Base-by-base conservation (phyloP, 371 early-diverging fungal genomes). In the Rhizopus stolonifer region DNA sequence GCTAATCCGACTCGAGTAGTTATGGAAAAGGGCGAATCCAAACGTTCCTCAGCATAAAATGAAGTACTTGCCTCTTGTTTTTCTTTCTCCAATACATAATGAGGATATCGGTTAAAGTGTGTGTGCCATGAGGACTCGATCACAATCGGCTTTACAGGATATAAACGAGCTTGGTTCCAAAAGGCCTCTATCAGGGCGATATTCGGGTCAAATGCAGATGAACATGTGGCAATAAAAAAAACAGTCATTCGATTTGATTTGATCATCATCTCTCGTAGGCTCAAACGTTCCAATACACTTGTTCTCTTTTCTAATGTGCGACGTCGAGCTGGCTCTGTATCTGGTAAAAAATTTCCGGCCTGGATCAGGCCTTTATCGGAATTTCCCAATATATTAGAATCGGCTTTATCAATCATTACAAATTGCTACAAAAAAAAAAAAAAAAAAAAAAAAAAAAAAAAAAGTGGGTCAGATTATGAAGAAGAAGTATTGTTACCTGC, bases 331-430 rank as follows among this genome's bases (percentile, higher is more conserved):
- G 22, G 11, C 2, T 29, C 47, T 13, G 60, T 50, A 3, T 60
- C 46, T 15, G 60, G 60, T n/a, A 65, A 34, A 23, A 56, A 65
- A 2, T 53, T n/a, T 1, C 65, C 65, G 11, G 38, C 13, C 19
- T 43, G 17, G 9, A 56, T 60, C 4, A 60, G 24, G 1, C 54
- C 53, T 43, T 53, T 58, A 13, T 54, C 58, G 2, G 58, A 58
- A 15, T 50, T 46, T n/a, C 54, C 57, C 23, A 58, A 13, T 11
- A 31, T 31, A 8, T 48, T 14, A 9, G 52, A 34, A 11, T 1
- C 3, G 19, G 4, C 21, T 7, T 7, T 21, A 17, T 49, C 38
- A 32, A 62, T 26, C 1, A 40, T 33, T 11, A 62, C 18, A 32
- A 14, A 18, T 23, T 24, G 39, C 53, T 55, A 24, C 9, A 18